A percentile compares a stretch with the other conserved stretches of the same genome.
Evolutionary conservation across 148 eudicot genomes (phyloP).

Genomic region (Drosera capensis): DNA sequence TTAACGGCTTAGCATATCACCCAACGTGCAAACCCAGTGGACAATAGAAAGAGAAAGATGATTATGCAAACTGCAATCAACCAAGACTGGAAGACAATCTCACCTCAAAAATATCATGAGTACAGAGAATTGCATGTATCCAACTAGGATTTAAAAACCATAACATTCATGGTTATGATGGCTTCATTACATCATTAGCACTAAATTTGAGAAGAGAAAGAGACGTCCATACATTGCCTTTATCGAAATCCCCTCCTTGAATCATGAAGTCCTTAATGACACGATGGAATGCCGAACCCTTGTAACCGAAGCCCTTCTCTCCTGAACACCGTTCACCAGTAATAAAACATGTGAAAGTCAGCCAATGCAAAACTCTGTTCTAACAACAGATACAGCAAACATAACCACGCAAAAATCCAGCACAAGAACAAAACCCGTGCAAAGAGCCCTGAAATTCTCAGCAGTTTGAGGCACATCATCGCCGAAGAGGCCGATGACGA

Average conservation of each 20-base stretch:
- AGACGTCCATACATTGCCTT: conserved; percentile 65
- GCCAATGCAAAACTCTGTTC: conserved; percentile 3
- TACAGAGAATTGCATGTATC: too few relatives aligned
- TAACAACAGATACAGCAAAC: not conserved
- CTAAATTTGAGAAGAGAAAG: not conserved
- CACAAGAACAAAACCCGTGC: conserved; percentile 51
- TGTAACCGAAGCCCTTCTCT: conserved; percentile 91
- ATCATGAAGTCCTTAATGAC: conserved; percentile 95
- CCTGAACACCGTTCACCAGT: conserved; percentile 23
- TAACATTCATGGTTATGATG: too few relatives aligned
- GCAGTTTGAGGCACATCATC: conserved; percentile 91
- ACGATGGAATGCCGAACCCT: conserved; percentile 83
- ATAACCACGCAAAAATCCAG: not conserved
- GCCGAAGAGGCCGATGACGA: conserved; percentile 88
- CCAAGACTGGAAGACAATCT: too few relatives aligned
- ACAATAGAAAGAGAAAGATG: too few relatives aligned
- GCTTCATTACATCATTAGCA: too few relatives aligned
- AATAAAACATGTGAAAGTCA: not conserved
- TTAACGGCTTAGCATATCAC: too few relatives aligned
- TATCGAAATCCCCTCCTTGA: conserved; percentile 97
- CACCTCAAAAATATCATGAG: too few relatives aligned
- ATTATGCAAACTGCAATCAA: too few relatives aligned
- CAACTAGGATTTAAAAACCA: not conserved
- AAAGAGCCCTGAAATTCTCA: conserved; percentile 88
- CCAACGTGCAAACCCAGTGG: too few relatives aligned